Conservation (phyloP, 768 basidiomycete species). For the Mycena metata region DNA sequence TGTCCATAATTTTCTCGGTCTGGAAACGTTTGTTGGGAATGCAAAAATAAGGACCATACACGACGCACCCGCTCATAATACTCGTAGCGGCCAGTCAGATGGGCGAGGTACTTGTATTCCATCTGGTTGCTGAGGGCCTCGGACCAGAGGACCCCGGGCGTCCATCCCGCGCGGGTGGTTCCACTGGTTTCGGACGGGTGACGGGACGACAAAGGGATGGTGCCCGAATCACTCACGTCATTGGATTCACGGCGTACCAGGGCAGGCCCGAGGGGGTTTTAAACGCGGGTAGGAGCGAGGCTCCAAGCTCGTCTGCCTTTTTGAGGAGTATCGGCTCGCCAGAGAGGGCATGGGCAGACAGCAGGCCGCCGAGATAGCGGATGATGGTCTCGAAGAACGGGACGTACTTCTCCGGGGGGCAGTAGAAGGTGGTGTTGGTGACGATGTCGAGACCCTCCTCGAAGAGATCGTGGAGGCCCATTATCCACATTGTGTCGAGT, state of each 20-base stretch:
- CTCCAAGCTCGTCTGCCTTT: conserved; percentile 81
- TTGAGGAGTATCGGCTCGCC: conserved; percentile 70
- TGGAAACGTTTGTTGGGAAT: conserved; percentile 56
- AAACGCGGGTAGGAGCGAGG: conserved; percentile 78
- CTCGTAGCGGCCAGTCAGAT: conserved; percentile 76
- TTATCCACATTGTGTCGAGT: conserved; percentile 85
- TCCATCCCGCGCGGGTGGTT: conserved; percentile 50
- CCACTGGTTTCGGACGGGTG: conserved; percentile 49
- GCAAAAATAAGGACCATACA: conserved; percentile 33
- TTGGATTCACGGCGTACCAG: conserved; percentile 73
- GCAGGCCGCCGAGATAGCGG: conserved; percentile 85
- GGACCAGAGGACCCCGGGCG: conserved; percentile 52
- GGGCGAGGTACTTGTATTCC: conserved; percentile 85
- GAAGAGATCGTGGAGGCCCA: conserved; percentile 82
- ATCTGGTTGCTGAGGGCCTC: conserved; percentile 71
- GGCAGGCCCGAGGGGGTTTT: conserved; percentile 79
- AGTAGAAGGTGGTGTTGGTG: conserved; percentile 60
- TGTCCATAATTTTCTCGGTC: conserved; percentile 63
- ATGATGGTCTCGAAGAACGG: conserved; percentile 88
- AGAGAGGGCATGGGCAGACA: conserved; percentile 85
- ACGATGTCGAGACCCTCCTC: conserved; percentile 66
- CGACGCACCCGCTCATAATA: conserved; percentile 63
- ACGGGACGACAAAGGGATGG: background rate
- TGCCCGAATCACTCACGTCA: conserved; percentile 53
- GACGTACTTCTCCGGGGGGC: conserved; percentile 46